Base-by-base conservation (phyloP, 768 basidiomycete species). In the Plicaturopsis crispa region DNA sequence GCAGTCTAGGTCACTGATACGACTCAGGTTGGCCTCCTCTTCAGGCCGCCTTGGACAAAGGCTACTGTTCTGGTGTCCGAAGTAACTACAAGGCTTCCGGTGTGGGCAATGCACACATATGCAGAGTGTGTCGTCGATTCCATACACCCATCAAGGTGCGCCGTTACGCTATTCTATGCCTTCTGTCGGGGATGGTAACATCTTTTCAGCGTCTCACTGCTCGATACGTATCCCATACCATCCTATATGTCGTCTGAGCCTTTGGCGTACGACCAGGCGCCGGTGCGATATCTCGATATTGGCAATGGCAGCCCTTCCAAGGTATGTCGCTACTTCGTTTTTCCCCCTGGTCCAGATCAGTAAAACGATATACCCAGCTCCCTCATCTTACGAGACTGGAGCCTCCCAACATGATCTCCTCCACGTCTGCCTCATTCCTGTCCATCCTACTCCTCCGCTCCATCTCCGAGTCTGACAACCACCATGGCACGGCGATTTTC, bases 401-500 rank as follows among this genome's bases (percentile, higher is more conserved):
- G 3, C 70, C 78, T 3, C 79, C 79, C 12, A 80, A 80, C 45
- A 60, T 81, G 23, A 50, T 78, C 32, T 71, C 69, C 43, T 66
- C 69, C 4, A 68, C 73, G 1, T 68, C 75, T 0, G 75, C 79
- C 4, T 64, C 78, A 2, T 62, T 80, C 42, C 51, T 80, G 39
- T 59, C 69, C 11, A 50, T 67, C 31, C 50, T 64, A 6, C 49
- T 47, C 8, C n/a, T n/a, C n/a, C n/a, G n/a, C n/a, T n/a, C n/a
- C n/a, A n/a, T n/a, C n/a, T n/a, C n/a, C n/a, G n/a, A n/a, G n/a
- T n/a, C n/a, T n/a, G n/a, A n/a, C n/a, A n/a, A n/a, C n/a, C n/a
- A n/a, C n/a, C n/a, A n/a, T 2, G 59, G 56, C 3, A 59, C 60
- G 11, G 50, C 71, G 10, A 41, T 79, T 17, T 66, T 79, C 21